phyloP scores from a whole-genome alignment of 108 stramenopile genomes.

The Discostella pseudostelligera region DNA sequence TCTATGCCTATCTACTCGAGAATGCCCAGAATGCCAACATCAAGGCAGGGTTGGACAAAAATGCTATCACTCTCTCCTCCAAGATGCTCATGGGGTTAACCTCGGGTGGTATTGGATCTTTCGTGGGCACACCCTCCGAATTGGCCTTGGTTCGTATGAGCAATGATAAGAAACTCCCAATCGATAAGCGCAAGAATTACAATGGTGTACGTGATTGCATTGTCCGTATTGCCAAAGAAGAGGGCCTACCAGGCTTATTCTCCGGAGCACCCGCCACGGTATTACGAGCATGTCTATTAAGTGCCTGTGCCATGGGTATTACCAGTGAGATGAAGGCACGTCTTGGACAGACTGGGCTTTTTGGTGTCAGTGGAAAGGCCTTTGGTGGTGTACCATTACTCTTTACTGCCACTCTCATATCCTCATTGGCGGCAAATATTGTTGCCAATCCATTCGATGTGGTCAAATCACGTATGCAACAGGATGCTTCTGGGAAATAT shows the following conservation, averaged over 20 bases:
- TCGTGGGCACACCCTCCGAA: conserved; percentile 72
- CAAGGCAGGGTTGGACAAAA: conserved; percentile 54
- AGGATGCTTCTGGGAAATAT: conserved; percentile 54
- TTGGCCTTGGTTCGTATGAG: conserved; percentile 72
- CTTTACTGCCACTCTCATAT: conserved; percentile 60
- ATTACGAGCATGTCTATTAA: conserved; percentile 58
- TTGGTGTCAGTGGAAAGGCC: conserved; percentile 56
- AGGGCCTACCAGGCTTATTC: conserved; percentile 56
- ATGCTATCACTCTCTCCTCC: conserved; percentile 55
- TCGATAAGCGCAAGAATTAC: conserved; percentile 60
- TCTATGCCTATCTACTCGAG: conserved; percentile 69
- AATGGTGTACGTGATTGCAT: conserved; percentile 65
- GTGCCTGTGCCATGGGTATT: conserved; percentile 62
- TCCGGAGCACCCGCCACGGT: conserved; percentile 70
- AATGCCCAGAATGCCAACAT: conserved; percentile 55
- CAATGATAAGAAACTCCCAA: conserved; percentile 65
- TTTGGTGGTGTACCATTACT: conserved; percentile 59
- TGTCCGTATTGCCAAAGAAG: conserved; percentile 58
- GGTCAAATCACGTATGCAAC: conserved; percentile 66
- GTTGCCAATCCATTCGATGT: conserved; percentile 78
- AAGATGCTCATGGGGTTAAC: conserved; percentile 69
- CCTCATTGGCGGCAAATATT: conserved; percentile 65
- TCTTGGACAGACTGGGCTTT: conserved; percentile 48
- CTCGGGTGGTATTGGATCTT: conserved; percentile 67
- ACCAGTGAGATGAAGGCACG: conserved; percentile 61